A percentile compares a stretch with the other conserved stretches of the same genome.
These are phyloP conservation scores for Capsicum baccatum DNA, from an alignment of 257 asterid species.

Conservation along the genomic window DNA sequence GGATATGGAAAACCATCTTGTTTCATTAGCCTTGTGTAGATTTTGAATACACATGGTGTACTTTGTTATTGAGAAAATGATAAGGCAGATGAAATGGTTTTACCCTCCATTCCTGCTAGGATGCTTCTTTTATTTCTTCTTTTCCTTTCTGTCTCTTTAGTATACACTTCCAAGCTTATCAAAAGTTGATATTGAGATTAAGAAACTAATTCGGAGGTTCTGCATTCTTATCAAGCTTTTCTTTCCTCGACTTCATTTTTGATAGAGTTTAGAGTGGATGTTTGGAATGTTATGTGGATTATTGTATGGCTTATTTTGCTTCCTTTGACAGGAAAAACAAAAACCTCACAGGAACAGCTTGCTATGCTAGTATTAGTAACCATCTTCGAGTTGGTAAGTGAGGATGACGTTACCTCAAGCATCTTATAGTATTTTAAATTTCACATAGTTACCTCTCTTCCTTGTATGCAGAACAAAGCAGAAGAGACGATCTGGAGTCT, in stretches of 20 bases:
- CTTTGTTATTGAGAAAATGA: slow-evolving; percentile 1
- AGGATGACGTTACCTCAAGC: not conserved
- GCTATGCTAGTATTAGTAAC: slow-evolving; percentile 94
- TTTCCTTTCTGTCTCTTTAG: not conserved
- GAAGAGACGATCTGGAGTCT: slow-evolving; percentile 95
- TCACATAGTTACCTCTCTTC: slow-evolving; percentile 24
- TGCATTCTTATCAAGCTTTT: slow-evolving; percentile 11
- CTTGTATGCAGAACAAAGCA: slow-evolving; percentile 78
- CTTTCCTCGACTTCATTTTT: not conserved
- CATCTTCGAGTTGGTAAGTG: slow-evolving; percentile 94
- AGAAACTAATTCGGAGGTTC: not conserved
- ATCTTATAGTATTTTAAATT: not conserved
- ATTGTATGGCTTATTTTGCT: slow-evolving; percentile 13
- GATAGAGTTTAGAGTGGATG: not conserved
- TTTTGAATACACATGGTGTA: not conserved
- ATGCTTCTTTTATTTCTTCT: not conserved
- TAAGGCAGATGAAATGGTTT: not conserved
- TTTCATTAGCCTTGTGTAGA: not conserved
- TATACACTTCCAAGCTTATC: slow-evolving; percentile 12
- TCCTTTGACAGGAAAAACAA: slow-evolving; percentile 77
- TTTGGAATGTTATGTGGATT: not conserved
- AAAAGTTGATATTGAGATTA: not conserved
- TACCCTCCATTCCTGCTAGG: not conserved
- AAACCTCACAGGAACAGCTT: slow-evolving; percentile 97
- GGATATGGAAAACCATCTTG: not conserved